Evolutionary conservation across 2,329 filamentous ascomycete genomes (phyloP), one percentile per base, ranked within the genome.

Genomic region (Alternaria sp.): DNA sequence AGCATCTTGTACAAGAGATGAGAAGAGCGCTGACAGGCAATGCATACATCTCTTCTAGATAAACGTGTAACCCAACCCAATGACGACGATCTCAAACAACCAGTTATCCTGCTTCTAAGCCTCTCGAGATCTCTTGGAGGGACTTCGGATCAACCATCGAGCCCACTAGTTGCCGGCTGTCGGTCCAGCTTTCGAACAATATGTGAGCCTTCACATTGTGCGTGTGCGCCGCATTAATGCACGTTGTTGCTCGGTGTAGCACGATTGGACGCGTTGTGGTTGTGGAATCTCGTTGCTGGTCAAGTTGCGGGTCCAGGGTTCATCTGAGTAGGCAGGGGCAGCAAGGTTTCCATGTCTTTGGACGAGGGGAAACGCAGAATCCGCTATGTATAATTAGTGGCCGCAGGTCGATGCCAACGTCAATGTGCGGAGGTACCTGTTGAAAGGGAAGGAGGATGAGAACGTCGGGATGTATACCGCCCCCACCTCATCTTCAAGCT

Each of bases 291-390:
- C 37, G 15, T 41, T n/a, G 37, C 37, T n/a, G 37, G 2, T 41
- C n/a, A 41, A 41, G 37, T 5, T 2, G 37, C 2, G 2, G 2
- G 37, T 41, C 37, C 37, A 41, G 37, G 37, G 37, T 18, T 1
- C 37, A 2, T 0, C 1, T 0, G 9, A 2, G 15, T 41, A 2
- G 1, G 2, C 15, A 10, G 8, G 15, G 37, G 37, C 15, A 18
- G 37, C 2, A 41, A 0, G 2, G 1, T 10, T 41, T 41, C 37
- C 37, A 0, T 41, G 37, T 0, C 15, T 2, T 2, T 18, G 1
- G 15, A 41, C 2, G 9, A 41, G 37, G 15, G 37, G 37, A 3
- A 41, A 3, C 0, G 15, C n/a, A 5, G 15, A 18, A 2, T 41
- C 37, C 15, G 1, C 37, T 18, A 41, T 18, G 15, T n/a, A n/a